phyloP scores from a whole-genome alignment of 495 filamentous ascomycete genomes.

The Aspergillus panamensis region DNA sequence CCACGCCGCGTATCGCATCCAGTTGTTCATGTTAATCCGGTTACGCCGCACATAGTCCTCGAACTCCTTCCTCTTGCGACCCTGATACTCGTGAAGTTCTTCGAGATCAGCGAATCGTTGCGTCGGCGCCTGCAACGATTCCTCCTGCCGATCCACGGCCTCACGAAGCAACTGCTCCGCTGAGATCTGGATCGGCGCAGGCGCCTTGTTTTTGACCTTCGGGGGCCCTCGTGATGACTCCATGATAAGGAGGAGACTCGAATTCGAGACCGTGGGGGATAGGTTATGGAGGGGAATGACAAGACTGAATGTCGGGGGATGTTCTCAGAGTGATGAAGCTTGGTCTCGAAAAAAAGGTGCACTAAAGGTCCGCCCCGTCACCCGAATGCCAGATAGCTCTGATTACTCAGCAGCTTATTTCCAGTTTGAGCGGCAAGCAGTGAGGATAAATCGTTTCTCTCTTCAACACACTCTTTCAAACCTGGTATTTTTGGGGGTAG shows the following conservation, averaged over 20 bases:
- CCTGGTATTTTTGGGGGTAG: no score
- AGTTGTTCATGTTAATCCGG: conserved; percentile 94
- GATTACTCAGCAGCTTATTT: conserved; percentile 24
- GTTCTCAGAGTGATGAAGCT: neutral
- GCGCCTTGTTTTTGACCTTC: conserved; percentile 95
- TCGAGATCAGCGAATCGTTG: conserved; percentile 95
- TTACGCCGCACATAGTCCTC: conserved; percentile 98
- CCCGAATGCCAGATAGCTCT: conserved; percentile 11
- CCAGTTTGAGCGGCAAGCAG: conserved; percentile 1
- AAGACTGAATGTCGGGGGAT: conserved; percentile 1
- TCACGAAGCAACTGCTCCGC: conserved; percentile 97
- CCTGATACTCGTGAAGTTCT: conserved; percentile 96
- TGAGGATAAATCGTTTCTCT: conserved; percentile 3
- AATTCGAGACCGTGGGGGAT: neutral
- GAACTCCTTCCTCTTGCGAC: conserved; percentile 91
- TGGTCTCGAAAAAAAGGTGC: conserved; percentile 22
- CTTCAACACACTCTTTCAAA: neutral
- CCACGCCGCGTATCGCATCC: conserved; percentile 97
- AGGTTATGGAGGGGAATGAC: neutral
- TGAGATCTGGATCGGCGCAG: conserved; percentile 85
- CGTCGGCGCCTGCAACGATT: conserved; percentile 80
- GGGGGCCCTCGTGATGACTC: conserved; percentile 92
- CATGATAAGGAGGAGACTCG: conserved; percentile 51
- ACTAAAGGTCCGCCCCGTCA: conserved; percentile 22
- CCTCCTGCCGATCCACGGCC: conserved; percentile 96